Conservation (phyloP, 108 stramenopile genomes). For the Fragilaria crotonensis region DNA sequence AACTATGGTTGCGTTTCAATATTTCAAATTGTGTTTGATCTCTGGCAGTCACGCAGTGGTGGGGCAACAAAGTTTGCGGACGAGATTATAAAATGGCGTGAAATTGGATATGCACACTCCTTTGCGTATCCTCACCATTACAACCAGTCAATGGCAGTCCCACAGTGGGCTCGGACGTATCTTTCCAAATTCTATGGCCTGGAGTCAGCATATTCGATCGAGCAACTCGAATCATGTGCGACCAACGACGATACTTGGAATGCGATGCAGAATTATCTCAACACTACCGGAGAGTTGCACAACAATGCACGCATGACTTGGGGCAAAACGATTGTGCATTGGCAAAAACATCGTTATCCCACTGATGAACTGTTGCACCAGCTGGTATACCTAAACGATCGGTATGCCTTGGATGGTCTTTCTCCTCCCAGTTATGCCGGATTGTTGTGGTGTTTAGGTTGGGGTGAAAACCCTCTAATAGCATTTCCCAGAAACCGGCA, state of each 20-base stretch:
- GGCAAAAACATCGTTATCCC: conserved; percentile 9
- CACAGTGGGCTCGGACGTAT: conserved; percentile 28
- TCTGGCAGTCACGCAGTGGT: conserved; percentile 18
- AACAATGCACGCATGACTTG: conserved; percentile 83
- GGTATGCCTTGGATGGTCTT: conserved; percentile 68
- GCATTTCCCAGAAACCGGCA: conserved; percentile 30
- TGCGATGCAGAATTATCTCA: conserved; percentile 63
- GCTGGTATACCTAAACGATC: conserved; percentile 54
- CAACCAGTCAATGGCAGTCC: conserved; percentile 21
- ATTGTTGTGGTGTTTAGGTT: conserved; percentile 70
- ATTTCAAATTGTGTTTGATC: conserved; percentile 42
- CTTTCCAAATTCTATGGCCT: neutral
- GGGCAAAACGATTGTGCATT: conserved; percentile 62
- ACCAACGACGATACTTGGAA: conserved; percentile 48
- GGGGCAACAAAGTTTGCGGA: conserved; percentile 52
- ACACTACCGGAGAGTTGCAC: conserved; percentile 63
- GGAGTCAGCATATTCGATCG: neutral
- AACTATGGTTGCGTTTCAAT: conserved; percentile 60
- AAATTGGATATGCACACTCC: conserved; percentile 53
- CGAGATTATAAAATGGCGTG: conserved; percentile 66
- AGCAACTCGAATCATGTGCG: conserved; percentile 4
- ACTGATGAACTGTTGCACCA: conserved; percentile 21
- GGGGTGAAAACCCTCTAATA: conserved; percentile 51
- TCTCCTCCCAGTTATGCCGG: conserved; percentile 71
- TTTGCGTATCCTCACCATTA: conserved; percentile 34